Evolutionary conservation across 768 basidiomycete genomes (phyloP).

Genomic region (Lactarius pseudohatsudake): DNA sequence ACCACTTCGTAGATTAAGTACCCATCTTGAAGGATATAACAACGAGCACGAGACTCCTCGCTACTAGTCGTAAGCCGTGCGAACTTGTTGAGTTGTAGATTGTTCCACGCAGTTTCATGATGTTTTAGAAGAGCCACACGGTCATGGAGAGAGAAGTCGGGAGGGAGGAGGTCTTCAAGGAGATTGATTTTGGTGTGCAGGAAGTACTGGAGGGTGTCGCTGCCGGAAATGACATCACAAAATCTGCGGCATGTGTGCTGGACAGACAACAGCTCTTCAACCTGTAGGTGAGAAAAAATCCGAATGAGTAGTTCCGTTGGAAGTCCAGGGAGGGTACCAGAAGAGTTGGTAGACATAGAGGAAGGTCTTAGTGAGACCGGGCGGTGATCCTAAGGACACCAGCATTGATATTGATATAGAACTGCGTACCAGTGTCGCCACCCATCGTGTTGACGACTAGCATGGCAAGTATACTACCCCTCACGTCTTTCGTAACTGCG

Average conservation of each 20-base stretch:
- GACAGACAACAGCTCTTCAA: neutral
- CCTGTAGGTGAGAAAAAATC: neutral
- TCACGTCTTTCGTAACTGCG: neutral
- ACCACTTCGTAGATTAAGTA: constrained; percentile 7
- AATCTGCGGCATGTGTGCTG: constrained; percentile 7
- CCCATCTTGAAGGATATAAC: neutral
- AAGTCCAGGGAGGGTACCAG: neutral
- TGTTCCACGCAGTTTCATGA: constrained; percentile 2
- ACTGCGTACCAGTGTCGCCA: neutral
- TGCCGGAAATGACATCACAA: neutral
- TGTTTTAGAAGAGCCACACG: neutral
- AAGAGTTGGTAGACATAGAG: neutral
- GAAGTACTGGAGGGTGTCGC: constrained; percentile 3
- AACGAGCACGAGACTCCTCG: neutral
- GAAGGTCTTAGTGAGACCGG: neutral
- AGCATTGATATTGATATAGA: neutral
- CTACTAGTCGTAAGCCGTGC: too few relatives aligned
- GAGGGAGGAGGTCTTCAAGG: constrained; percentile 6
- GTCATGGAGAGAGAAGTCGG: neutral
- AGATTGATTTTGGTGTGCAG: neutral
- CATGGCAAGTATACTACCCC: neutral
- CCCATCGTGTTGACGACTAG: neutral
- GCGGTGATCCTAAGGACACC: neutral
- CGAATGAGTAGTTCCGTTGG: constrained; percentile 1
- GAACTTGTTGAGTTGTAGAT: neutral